Percentiles rank a stretch among this genome's conserved stretches.
Conservation (phyloP, 1,284 basidiomycete genomes). For the Tilletia caries region DNA sequence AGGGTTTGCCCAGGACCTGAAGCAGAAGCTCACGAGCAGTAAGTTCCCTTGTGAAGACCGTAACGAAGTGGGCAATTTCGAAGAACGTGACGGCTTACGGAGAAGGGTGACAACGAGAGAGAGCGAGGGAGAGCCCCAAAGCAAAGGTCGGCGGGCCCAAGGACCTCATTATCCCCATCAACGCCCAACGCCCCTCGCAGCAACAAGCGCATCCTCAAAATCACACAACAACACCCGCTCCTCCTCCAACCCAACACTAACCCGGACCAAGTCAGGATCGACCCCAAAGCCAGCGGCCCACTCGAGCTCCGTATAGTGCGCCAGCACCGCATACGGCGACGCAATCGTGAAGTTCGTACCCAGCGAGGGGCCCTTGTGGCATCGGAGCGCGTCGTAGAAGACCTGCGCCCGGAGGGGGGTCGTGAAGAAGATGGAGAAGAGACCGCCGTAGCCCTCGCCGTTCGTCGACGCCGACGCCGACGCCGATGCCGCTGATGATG, state of each 20-base stretch:
- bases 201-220: conserved; percentile 68
- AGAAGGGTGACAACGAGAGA: too few species aligned
- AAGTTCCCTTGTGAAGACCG: too few species aligned
- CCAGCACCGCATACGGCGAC: conserved; percentile 87
- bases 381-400: conserved; percentile 82
- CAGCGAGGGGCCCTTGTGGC: conserved; percentile 85
- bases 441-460: conserved; percentile 71
- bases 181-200: too few species aligned
- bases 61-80: too few species aligned
- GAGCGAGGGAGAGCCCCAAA: too few species aligned
- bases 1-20: too few species aligned
- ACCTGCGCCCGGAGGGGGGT: conserved; percentile 66
- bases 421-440: conserved; percentile 87
- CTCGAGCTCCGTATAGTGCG: conserved; percentile 83
- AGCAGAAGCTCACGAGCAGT: too few species aligned
- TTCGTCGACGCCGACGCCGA: conserved; percentile 2
- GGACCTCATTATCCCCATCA: too few species aligned
- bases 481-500: background rate
- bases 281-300: conserved; percentile 89
- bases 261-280: conserved; percentile 75
- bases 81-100: too few species aligned
- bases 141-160: too few species aligned
- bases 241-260: conserved; percentile 88
- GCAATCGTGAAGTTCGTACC: conserved; percentile 95
- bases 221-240: conserved; percentile 62